A percentile compares a stretch with the other conserved stretches of the same genome.
Conservation (phyloP, 257 asterid species). For the Fraxinus excelsior region DNA sequence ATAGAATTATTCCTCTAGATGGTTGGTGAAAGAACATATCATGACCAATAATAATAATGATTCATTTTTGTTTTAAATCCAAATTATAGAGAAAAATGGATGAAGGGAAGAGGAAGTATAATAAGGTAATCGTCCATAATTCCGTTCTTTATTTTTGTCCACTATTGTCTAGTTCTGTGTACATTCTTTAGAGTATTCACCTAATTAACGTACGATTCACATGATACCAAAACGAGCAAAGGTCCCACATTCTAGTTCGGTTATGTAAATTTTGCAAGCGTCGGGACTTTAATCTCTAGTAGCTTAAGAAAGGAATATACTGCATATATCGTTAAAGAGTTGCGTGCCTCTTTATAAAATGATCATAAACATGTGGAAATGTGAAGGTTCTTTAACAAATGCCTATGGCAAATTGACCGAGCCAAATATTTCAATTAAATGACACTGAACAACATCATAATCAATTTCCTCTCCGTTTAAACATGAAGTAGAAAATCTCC, state of each 20-base stretch:
- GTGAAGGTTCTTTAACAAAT: slow-evolving; percentile 6
- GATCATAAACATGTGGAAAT: background rate
- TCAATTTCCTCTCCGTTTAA: slow-evolving; percentile 50
- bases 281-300: background rate
- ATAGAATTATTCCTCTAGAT: background rate
- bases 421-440: slow-evolving; percentile 54
- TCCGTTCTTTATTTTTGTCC: too few species aligned
- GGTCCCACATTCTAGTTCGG: background rate
- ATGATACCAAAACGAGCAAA: background rate
- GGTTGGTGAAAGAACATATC: background rate
- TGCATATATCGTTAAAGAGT: background rate
- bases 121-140: too few species aligned
- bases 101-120: too few species aligned
- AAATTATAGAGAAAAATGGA: too few species aligned
- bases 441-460: slow-evolving; percentile 47
- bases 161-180: too few species aligned
- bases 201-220: background rate
- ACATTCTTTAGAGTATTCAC: background rate
- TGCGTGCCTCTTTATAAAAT: background rate
- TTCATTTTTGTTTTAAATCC: too few species aligned
- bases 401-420: slow-evolving; percentile 30
- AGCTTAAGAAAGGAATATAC: background rate
- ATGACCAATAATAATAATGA: too few species aligned
- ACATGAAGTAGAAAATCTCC: slow-evolving; percentile 41
- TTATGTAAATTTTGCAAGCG: background rate